Conservation (phyloP, 768 basidiomycete genomes). For the Gautieria morchelliformis region DNA sequence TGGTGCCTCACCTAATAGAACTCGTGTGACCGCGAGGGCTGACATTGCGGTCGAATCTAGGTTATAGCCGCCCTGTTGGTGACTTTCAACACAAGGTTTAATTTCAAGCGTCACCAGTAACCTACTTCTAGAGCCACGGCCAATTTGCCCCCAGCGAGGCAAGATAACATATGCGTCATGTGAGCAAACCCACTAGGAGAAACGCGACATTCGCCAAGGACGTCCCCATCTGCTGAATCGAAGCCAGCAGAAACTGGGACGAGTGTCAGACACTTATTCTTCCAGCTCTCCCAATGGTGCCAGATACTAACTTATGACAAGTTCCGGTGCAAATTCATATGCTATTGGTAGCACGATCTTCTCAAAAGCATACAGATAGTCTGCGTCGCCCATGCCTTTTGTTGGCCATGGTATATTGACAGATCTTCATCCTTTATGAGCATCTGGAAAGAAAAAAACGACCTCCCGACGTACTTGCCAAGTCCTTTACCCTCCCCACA, state of each 20-base stretch:
- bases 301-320: conserved; percentile 76
- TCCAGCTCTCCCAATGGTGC: background rate
- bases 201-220: conserved; percentile 84
- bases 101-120: background rate
- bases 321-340: conserved; percentile 89
- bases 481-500: conserved; percentile 76
- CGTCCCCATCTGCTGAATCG: conserved; percentile 91
- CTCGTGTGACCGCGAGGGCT: conserved; percentile 73
- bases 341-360: conserved; percentile 95
- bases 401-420: conserved; percentile 96
- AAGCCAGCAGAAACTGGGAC: conserved; percentile 89
- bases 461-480: conserved; percentile 59
- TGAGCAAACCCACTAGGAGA: conserved; percentile 91
- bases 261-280: background rate
- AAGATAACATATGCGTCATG: conserved; percentile 95
- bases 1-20: conserved; percentile 87
- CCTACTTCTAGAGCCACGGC: conserved; percentile 90
- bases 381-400: conserved; percentile 83
- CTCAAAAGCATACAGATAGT: conserved; percentile 96
- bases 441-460: background rate
- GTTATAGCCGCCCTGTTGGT: conserved; percentile 86
- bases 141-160: conserved; percentile 78
- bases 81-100: background rate
- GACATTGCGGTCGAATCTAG: conserved; percentile 81
- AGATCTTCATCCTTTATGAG: conserved; percentile 40